Evolutionary conservation across 2,329 filamentous ascomycete species (phyloP), one percentile per base, ranked within the genome.

Genomic region (Epichloe festucae): DNA sequence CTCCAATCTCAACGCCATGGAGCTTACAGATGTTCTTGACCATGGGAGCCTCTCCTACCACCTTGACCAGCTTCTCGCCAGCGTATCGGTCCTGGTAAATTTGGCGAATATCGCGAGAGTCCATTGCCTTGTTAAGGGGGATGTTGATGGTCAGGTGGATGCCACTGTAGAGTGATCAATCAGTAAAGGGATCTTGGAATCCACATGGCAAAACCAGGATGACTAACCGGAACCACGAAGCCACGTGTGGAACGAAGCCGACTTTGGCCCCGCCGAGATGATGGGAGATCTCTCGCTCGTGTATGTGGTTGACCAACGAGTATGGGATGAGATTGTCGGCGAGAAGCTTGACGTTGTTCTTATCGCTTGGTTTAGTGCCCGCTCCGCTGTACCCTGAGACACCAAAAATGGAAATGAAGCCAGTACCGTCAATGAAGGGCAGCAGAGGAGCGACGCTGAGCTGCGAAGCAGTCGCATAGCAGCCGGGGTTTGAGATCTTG

Each of bases 41-140:
- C 11, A 83, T 73, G 3, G 91, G 93, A 0, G 87, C 79, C 67
- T 97, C 91, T 50, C 91, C 91, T 4, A 87, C 79, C 19, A 97
- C 81, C 77, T 93, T 95, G 65, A 98, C 84, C 15, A 98, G 82
- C 71, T 89, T 91, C 77, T 97, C 93, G 48, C 90, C 90, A 5
- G 91, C 91, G 63, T 95, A 98, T 23, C 91, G 81, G 62, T 97
- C 91, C 70, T 97, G 91, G 75, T 95, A 98, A 53, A 97, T 74
- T 63, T 95, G 88, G 55, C 93, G 82, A 59, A 98, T 89, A 65
- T 97, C 90, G 49, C 93, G 85, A 42, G 87, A 90, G 3, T 82
- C 87, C 87, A 97, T 94, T 55, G 81, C 78, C 69, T 91, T 78
- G 63, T 85, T 85, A 8, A 98, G 76, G 12, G 91, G 91, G 48